Evolutionary conservation across 2,329 filamentous ascomycete species (phyloP), one percentile per base, ranked within the genome.

Genomic region (Ascochyta koolunga): DNA sequence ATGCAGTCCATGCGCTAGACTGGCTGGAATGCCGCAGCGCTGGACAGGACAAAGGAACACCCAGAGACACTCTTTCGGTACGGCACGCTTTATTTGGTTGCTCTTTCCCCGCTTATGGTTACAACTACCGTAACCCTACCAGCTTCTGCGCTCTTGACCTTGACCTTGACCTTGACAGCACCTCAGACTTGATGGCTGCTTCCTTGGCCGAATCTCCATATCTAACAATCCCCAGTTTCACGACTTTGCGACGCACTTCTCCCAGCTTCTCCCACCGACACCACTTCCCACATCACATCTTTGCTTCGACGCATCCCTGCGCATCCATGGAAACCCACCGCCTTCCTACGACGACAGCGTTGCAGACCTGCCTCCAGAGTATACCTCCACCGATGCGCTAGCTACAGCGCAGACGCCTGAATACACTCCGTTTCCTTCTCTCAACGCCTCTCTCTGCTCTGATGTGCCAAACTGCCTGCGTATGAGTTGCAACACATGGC

Each of bases 271-370:
- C 19, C 60, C 65, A 11, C 43, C 60, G 24, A 54, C 61, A 31
- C 58, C 60, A 47, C 46, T 37, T 19, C 60, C 62, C 4, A 61
- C 65, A n/a, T 58, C 61, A 58, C 54, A 66, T 10, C 64, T 69
- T 48, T 72, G 65, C 66, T 60, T 62, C 39, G 60, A 62, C 36
- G 31, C 64, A 10, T 60, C 61, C 11, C 56, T 41, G 18, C 46
- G 47, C 18, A 58, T 44, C 47, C 47, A 68, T 59, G 62, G 43
- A 42, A 19, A 43, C 21, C 66, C 72, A 36, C 77, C 77, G 19
- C 78, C 78, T 11, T 70, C 74, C 15, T 80, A 80, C 66, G 68
- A 77, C 54, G 77, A 80, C 38, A 75, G 69, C 41, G 35, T 77
- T 36, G 61, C 68, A 55, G 78, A 82, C 57, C 46, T 70, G 22